phyloP scores from a whole-genome alignment of 352 stramenopile species.

The Phytophthora pinifolia region DNA sequence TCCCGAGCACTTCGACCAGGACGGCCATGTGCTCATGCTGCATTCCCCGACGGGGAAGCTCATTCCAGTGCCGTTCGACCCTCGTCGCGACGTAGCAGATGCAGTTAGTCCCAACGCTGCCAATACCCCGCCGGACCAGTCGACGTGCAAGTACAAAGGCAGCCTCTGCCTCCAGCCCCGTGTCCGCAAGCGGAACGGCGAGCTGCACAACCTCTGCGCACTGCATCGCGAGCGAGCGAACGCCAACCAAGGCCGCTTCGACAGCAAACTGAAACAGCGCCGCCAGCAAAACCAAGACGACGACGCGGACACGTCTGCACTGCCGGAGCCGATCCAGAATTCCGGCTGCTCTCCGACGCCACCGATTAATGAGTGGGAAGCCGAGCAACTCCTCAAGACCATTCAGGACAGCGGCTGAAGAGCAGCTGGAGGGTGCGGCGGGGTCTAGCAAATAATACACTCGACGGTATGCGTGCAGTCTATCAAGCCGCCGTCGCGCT shows the following conservation, averaged over 20 bases:
- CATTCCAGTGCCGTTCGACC: conserved; percentile 21
- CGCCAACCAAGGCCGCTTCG: conserved; percentile 52
- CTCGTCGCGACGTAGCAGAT: neutral
- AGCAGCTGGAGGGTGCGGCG: neutral
- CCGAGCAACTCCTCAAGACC: conserved; percentile 23
- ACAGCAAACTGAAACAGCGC: conserved; percentile 26
- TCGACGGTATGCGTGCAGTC: no score
- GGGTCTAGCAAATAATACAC: conserved; percentile 5
- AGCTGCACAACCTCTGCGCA: conserved; percentile 55
- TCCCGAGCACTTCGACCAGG: conserved; percentile 12
- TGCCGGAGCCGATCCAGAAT: conserved; percentile 22
- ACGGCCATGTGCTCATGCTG: conserved; percentile 17
- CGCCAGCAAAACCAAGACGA: conserved; percentile 14
- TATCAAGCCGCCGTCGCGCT: no score
- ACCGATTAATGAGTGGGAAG: conserved; percentile 25
- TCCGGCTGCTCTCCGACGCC: conserved; percentile 7
- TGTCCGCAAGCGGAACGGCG: conserved; percentile 20
- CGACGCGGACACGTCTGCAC: neutral
- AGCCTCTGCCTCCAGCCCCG: conserved; percentile 8
- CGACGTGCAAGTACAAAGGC: conserved; percentile 27
- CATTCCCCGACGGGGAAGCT: conserved; percentile 17
- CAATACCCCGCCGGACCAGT: conserved; percentile 11
- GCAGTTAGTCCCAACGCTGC: neutral
- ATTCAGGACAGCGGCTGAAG: conserved; percentile 15
- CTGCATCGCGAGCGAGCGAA: conserved; percentile 55